Base-by-base conservation (phyloP, 306 rosid genomes). In the Castanopsis chinensis region DNA sequence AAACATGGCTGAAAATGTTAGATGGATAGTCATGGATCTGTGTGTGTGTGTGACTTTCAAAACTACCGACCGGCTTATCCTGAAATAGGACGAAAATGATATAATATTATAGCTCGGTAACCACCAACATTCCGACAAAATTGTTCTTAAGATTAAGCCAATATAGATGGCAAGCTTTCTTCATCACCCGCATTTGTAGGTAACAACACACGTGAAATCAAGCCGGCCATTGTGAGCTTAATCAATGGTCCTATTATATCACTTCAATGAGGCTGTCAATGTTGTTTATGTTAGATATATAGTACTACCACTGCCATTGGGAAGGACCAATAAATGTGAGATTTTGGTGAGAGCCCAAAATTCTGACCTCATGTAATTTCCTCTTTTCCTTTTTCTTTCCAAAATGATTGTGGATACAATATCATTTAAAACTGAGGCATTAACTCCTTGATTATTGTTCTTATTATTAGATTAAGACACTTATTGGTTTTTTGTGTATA, bases 61-160 rank as follows among this genome's bases (percentile, higher is more conserved):
- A 73, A 74, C 4, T 53, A 52, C 79, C 64, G 71, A 73, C 60
- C 37, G 28, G 82, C 72, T 87, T 82, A 87, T 81, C 86, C 85
- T 55, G 68, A 88, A 73, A 74, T 69, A 65, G 85, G 76, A 72
- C 58, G 81, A 87, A 86, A 87, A 86, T 79, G 86, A 86, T 86
- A 81, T 79, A 80, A 41, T 41, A 78, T 81, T 69, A 71, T 74
- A 86, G 89, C 56, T 79, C 33, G 76, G 64, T 86, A 89, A 91
- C 91, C 86, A 88, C 96, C 91, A 89, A 86, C 87, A 92, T 88
- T 92, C 94, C 91, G 90, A 91, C 92, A 91, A 86, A 88, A 71
- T 87, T 78, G 81, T 69, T 74, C 72, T 69, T 28, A 77, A 85
- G 85, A 88, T 89, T 87, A 77, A 88, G 71, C 12, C 80, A 51